phyloP scores from a whole-genome alignment of 73 alveolate species.

The Paramecium sonneborni region DNA sequence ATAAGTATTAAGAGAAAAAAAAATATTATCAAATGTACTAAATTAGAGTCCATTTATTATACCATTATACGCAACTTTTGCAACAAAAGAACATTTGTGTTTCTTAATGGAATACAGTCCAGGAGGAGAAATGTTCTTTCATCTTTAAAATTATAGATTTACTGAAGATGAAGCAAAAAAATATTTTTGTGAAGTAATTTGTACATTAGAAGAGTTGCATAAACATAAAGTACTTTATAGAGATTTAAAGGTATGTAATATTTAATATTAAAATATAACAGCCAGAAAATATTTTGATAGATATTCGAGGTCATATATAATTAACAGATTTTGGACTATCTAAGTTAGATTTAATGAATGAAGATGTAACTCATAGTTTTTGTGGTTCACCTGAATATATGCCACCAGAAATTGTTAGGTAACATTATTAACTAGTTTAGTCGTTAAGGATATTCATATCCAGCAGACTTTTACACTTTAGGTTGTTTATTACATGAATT shows the following conservation, averaged over 20 bases:
- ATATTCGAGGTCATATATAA: conserved; percentile 73
- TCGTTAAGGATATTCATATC: conserved; percentile 68
- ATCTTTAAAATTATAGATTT: conserved; percentile 57
- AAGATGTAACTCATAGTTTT: conserved; percentile 68
- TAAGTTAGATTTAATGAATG: conserved; percentile 61
- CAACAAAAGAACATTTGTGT: conserved; percentile 55
- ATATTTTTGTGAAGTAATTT: conserved; percentile 68
- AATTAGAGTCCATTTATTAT: conserved; percentile 53
- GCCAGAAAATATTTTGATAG: conserved; percentile 80
- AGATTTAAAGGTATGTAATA: conserved; percentile 73
- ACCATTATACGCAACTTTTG: conserved; percentile 63
- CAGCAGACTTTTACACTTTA: conserved; percentile 76
- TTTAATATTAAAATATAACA: neutral
- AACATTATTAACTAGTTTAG: neutral
- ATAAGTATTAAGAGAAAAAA: conserved; percentile 61
- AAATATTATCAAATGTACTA: conserved; percentile 56
- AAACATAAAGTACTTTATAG: conserved; percentile 69
- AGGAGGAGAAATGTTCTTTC: conserved; percentile 81
- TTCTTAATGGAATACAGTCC: conserved; percentile 83
- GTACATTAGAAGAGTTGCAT: conserved; percentile 76
- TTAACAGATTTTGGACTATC: conserved; percentile 80
- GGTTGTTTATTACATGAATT: conserved; percentile 77
- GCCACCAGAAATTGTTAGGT: conserved; percentile 75
- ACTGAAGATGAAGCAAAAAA: conserved; percentile 69
- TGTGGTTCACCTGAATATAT: conserved; percentile 82